Evolutionary conservation across 2,329 filamentous ascomycete genomes (phyloP).

Genomic region (Helicocarpus griseus): DNA sequence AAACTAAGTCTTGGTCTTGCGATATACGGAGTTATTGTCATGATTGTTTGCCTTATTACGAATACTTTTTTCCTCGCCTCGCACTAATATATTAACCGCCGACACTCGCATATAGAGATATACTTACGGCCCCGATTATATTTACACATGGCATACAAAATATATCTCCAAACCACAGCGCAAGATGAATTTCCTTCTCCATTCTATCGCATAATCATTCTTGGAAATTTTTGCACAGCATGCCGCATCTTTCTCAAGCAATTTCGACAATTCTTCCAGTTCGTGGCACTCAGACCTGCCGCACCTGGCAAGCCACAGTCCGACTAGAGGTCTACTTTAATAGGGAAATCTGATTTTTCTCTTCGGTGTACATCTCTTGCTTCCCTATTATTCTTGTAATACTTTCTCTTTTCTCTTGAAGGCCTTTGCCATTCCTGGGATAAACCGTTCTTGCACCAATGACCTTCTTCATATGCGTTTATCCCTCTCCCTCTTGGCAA

Average conservation of each 20-base stretch:
- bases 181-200: neutral
- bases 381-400: neutral
- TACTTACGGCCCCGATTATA: no score
- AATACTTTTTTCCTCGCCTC: slow-evolving; percentile 70
- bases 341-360: neutral
- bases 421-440: neutral
- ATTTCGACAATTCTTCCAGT: no score
- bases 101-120: neutral
- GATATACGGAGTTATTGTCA: slow-evolving; percentile 76
- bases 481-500: neutral
- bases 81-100: slow-evolving; percentile 42
- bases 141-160: no score
- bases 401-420: neutral
- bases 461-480: neutral
- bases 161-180: neutral
- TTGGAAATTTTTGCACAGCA: no score
- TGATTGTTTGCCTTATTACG: slow-evolving; percentile 76
- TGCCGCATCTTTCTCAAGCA: no score
- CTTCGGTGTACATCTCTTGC: no score
- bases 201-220: no score
- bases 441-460: neutral
- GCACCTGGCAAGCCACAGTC: no score
- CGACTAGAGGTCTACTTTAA: neutral
- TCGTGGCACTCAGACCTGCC: no score
- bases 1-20: slow-evolving; percentile 65